phyloP scores from a whole-genome alignment of 179 eudicot genomes.

The Amaranthus tricolor region DNA sequence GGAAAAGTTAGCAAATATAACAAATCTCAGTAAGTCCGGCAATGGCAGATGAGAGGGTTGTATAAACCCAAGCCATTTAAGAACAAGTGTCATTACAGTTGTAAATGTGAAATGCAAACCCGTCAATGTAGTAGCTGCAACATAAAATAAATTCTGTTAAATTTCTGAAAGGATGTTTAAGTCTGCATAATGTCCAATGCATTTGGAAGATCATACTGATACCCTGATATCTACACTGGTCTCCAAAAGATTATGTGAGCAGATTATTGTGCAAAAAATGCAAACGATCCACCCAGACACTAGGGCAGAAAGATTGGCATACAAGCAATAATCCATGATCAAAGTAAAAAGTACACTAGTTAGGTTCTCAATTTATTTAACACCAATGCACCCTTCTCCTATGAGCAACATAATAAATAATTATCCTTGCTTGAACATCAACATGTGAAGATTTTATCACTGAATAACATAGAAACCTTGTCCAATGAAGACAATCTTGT shows the following conservation, averaged over 20 bases:
- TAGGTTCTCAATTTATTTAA: not conserved
- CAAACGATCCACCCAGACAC: not conserved
- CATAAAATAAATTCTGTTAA: constrained; percentile 2
- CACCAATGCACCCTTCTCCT: not conserved
- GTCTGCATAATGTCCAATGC: not conserved
- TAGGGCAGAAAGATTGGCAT: constrained; percentile 2
- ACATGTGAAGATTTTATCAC: no score
- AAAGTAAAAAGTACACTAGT: not conserved
- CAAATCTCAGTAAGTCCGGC: constrained; percentile 71
- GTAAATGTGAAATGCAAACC: constrained; percentile 81
- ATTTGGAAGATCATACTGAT: constrained; percentile 1
- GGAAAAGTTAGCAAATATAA: constrained; percentile 77
- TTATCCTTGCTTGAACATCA: no score
- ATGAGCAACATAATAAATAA: not conserved
- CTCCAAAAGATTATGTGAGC: not conserved
- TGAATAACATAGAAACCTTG: not conserved
- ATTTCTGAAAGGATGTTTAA: not conserved
- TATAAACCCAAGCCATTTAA: constrained; percentile 78
- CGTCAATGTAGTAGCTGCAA: constrained; percentile 87
- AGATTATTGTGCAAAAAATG: not conserved
- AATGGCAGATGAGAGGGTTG: constrained; percentile 78
- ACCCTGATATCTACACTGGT: not conserved
- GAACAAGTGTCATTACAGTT: constrained; percentile 74
- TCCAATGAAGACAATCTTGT: not conserved
- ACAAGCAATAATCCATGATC: not conserved